These are phyloP conservation scores for Lathyrus aphaca DNA, from an alignment of 306 rosid species.

Conservation along the genomic window DNA sequence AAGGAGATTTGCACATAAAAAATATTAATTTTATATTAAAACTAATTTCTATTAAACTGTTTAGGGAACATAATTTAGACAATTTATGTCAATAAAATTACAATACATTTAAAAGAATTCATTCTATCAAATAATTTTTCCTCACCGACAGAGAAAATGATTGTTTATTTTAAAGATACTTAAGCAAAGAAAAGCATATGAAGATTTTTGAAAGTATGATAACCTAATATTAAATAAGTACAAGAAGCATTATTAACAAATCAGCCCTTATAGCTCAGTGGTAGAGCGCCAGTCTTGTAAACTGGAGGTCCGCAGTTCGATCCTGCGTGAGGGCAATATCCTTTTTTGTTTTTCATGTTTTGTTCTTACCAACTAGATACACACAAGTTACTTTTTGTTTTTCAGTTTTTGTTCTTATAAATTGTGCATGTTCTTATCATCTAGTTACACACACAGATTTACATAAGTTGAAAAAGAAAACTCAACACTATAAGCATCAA, in stretches of 20 bases:
- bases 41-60: not conserved
- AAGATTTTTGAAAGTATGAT: not conserved
- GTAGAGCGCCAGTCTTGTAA: slow-evolving; percentile 9
- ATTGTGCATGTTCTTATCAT: not conserved
- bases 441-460: not conserved
- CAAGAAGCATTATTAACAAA: rapidly evolving
- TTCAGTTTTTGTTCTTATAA: too few species aligned
- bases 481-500: slow-evolving; percentile 34
- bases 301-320: not conserved
- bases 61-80: not conserved
- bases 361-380: too few species aligned
- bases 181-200: not conserved
- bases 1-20: too few species aligned
- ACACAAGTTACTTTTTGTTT: too few species aligned
- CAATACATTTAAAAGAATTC: not conserved
- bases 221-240: too few species aligned
- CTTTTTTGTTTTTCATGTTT: too few species aligned
- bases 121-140: not conserved
- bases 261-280: not conserved
- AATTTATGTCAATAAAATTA: not conserved
- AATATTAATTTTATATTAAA: too few species aligned
- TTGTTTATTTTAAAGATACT: not conserved
- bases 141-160: too few species aligned
- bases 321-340: slow-evolving; percentile 17
- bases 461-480: not conserved